These are phyloP conservation scores for Acephala macrosclerotiorum DNA, from an alignment of 2,329 filamentous ascomycete species.

Conservation along the genomic window DNA sequence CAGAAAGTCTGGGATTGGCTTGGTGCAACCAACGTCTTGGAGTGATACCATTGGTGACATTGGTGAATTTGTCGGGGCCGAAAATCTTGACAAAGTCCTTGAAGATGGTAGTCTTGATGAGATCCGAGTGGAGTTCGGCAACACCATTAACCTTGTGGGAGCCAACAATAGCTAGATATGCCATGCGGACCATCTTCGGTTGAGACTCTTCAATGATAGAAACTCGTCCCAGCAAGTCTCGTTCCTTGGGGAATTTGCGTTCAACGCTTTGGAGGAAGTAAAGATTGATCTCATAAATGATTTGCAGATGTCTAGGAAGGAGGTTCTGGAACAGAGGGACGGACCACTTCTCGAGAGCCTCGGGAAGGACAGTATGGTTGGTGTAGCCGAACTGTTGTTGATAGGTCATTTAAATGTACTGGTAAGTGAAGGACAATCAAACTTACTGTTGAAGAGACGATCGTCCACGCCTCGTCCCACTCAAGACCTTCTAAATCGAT, in stretches of 20 bases:
- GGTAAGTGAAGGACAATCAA: neutral
- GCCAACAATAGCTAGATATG: conserved; percentile 90
- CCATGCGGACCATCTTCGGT: conserved; percentile 99
- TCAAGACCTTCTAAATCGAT: conserved; percentile 88
- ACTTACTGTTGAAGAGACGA: conserved; percentile 72
- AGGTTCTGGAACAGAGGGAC: conserved; percentile 92
- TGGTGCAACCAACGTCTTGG: conserved; percentile 97
- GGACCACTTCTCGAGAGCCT: conserved; percentile 98
- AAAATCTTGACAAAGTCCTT: conserved; percentile 97
- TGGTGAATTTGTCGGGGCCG: conserved; percentile 96
- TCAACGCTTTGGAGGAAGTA: conserved; percentile 92
- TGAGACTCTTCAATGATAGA: conserved; percentile 98
- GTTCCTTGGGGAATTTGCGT: conserved; percentile 86
- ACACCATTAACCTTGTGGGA: conserved; percentile 99
- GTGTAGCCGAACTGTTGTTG: conserved; percentile 81
- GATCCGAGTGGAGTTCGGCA: conserved; percentile 94
- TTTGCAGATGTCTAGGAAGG: conserved; percentile 91
- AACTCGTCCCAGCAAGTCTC: conserved; percentile 84
- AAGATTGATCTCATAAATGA: conserved; percentile 98
- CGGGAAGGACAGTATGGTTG: conserved; percentile 96
- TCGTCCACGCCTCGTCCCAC: conserved; percentile 92
- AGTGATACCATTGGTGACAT: conserved; percentile 98
- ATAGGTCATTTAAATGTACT: conserved; percentile 14
- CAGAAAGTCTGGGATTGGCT: conserved; percentile 90
- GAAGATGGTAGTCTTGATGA: conserved; percentile 99